Evolutionary conservation across 2,329 filamentous ascomycete species (phyloP).

Genomic region (Colletotrichum endophyticum): DNA sequence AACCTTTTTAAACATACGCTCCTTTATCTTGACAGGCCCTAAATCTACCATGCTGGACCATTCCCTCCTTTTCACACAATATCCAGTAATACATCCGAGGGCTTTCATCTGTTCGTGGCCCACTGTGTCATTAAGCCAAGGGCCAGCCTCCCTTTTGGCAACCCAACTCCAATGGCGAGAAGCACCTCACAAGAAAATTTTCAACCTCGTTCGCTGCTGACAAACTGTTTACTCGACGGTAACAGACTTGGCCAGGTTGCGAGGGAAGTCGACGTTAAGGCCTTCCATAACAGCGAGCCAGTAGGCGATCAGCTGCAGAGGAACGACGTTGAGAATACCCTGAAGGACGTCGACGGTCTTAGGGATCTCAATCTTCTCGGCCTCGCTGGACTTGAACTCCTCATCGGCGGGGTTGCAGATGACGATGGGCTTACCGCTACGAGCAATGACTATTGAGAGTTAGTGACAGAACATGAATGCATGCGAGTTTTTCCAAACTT

Average conservation of each 20-base stretch:
- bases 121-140: slow-evolving; percentile 5
- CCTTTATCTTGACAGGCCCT: slow-evolving; percentile 16
- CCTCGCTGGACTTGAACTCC: slow-evolving; percentile 87
- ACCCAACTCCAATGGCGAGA: slow-evolving; percentile 14
- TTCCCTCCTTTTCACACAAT: slow-evolving; percentile 13
- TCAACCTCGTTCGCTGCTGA: background rate
- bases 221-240: slow-evolving; percentile 84
- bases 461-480: background rate
- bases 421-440: slow-evolving; percentile 94
- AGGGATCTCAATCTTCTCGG: slow-evolving; percentile 97
- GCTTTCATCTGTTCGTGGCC: background rate
- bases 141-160: slow-evolving; percentile 19
- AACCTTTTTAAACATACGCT: slow-evolving; percentile 12
- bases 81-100: slow-evolving; percentile 16
- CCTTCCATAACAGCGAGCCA: slow-evolving; percentile 97
- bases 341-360: slow-evolving; percentile 95
- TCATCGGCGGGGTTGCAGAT: slow-evolving; percentile 93
- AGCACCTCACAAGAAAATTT: slow-evolving; percentile 7
- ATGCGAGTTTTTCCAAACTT: slow-evolving; percentile 36
- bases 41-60: slow-evolving; percentile 4
- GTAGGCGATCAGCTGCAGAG: slow-evolving; percentile 97
- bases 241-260: slow-evolving; percentile 98
- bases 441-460: slow-evolving; percentile 78
- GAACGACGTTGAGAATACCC: slow-evolving; percentile 96
- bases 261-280: slow-evolving; percentile 96